Base-by-base conservation (phyloP, 345 rosid species). In the Eucalyptus viminalis region DNA sequence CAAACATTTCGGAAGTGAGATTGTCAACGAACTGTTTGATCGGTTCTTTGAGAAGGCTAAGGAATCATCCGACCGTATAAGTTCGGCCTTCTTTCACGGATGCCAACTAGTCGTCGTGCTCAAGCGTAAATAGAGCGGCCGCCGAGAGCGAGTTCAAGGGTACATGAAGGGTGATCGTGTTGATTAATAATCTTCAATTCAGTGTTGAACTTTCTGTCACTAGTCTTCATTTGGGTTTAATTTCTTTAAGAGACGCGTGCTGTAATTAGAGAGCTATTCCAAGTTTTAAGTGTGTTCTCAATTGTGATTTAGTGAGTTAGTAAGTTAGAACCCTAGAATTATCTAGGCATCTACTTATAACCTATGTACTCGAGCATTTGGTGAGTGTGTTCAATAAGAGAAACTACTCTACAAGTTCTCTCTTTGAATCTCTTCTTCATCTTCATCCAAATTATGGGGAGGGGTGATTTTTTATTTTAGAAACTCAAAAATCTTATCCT, bases 1-100 rank as follows among this genome's bases (percentile, higher is more conserved):
- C 58, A 88, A 85, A 56, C 93, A 91, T 19, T 90, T 94, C 22
- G 94, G 93, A 17, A 47, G 16, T 6, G 65, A 90, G 44, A 86
- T 91, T 11, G 53, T 87, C 3, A 89, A 91, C 14, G 89, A 90
- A 14, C 85, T 92, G 51, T 92, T 92, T 25, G 56, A 87, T 15
- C 86, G 89, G 6, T 21, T 86, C 14, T 8, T 54, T 8, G 21
- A 80, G 44, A 91, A 87, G 65, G 49, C 90, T 27, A 37, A 86
- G 44, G 67, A 86, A 86, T 67, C 53, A 21, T 44, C 88, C 5
- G 88, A 34, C 49, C 65, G 50, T 49, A 24, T 89, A 34, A 50
- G 45, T 21, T 47, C 49, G 62, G 43, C 16, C 29, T 27, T 34
- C 2, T 34, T 24, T 40, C 87, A 49, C 17, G 60, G 90, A 31